phyloP scores from a whole-genome alignment of 192 early-diverging fungal species.

The Podila epigama region DNA sequence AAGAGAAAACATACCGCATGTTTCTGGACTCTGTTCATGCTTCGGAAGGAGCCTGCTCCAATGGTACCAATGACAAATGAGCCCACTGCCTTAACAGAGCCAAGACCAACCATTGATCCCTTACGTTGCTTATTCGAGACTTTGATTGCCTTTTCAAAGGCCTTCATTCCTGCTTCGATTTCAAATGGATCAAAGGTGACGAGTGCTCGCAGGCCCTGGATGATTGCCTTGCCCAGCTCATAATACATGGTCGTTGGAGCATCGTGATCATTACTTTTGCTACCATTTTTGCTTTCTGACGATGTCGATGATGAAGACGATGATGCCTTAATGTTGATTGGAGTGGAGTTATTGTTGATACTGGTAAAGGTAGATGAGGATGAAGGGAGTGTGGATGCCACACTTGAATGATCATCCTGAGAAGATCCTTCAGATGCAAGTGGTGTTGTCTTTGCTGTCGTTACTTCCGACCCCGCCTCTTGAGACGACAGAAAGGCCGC shows the following conservation, averaged over 20 bases:
- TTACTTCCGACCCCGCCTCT: too few species aligned
- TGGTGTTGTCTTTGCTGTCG: neutral
- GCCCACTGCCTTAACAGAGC: slow-evolving; percentile 57
- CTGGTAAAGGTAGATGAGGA: too few species aligned
- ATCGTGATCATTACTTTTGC: neutral
- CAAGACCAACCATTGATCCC: slow-evolving; percentile 48
- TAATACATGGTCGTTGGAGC: slow-evolving; percentile 68
- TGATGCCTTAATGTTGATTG: too few species aligned
- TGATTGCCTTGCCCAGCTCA: slow-evolving; percentile 74
- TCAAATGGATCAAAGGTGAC: slow-evolving; percentile 83
- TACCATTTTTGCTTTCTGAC: too few species aligned
- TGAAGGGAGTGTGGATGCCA: too few species aligned
- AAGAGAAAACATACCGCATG: slow-evolving; percentile 59
- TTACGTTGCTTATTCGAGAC: slow-evolving; percentile 71
- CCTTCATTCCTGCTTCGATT: slow-evolving; percentile 68
- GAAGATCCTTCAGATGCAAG: neutral
- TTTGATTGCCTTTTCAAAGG: slow-evolving; percentile 68
- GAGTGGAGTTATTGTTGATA: too few species aligned
- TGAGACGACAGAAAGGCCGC: slow-evolving; percentile 3
- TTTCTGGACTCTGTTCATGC: slow-evolving; percentile 65
- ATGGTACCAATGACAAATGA: slow-evolving; percentile 53
- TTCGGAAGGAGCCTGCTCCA: slow-evolving; percentile 53
- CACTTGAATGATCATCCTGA: too few species aligned
- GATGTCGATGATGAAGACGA: too few species aligned
- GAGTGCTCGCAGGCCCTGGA: slow-evolving; percentile 71